Evolutionary conservation across 371 early-diverging fungal species (phyloP).

Genomic region (Mucor irregularis): DNA sequence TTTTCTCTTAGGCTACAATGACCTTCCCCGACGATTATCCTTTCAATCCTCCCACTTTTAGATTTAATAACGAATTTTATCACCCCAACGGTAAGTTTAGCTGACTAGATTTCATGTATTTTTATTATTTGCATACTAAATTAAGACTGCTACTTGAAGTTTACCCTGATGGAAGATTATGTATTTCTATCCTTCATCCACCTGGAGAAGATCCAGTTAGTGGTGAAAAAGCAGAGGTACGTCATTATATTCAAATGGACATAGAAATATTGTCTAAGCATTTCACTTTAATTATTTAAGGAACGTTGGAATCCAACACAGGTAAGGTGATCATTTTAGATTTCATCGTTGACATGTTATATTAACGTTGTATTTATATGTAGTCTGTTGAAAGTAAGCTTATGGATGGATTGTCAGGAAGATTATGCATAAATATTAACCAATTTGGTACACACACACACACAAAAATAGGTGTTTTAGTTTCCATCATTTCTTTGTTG

Average conservation of each 20-base stretch:
- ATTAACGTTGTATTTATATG: background rate
- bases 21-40: constrained; percentile 59
- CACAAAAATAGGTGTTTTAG: constrained; percentile 63
- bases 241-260: no score
- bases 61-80: constrained; percentile 76
- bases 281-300: constrained; percentile 22
- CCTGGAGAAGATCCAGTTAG: constrained; percentile 81
- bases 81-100: constrained; percentile 66
- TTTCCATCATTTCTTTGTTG: constrained; percentile 88
- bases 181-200: constrained; percentile 83
- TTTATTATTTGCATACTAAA: background rate
- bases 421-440: background rate
- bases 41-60: constrained; percentile 78
- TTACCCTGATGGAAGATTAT: constrained; percentile 80
- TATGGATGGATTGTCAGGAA: no score
- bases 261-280: background rate
- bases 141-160: constrained; percentile 29
- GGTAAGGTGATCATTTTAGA: constrained; percentile 36
- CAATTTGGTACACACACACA: background rate
- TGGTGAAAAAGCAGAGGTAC: constrained; percentile 80
- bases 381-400: constrained; percentile 53
- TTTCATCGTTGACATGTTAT: no score
- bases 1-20: constrained; percentile 50
- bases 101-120: background rate
- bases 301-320: constrained; percentile 96